Conservation (phyloP, 768 basidiomycete species). For the Calocybe cyanea region DNA sequence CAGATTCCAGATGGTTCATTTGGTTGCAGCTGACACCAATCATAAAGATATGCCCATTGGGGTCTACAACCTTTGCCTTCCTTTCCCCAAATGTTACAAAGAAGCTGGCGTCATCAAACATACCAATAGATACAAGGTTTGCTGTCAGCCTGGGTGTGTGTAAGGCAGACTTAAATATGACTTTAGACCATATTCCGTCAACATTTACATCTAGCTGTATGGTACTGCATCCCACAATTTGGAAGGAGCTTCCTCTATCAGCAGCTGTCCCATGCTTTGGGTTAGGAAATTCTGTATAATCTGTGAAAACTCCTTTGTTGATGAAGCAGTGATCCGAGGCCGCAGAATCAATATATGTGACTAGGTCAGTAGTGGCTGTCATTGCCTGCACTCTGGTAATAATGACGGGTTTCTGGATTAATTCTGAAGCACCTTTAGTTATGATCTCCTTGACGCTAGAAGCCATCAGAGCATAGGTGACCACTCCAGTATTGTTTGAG, state of each 20-base stretch:
- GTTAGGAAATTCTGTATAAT: slow-evolving; percentile 5
- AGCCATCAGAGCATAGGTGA: neutral
- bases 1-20: neutral
- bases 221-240: slow-evolving; percentile 18
- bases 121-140: slow-evolving; percentile 3
- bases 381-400: neutral
- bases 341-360: slow-evolving; percentile 16
- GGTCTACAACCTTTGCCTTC: neutral
- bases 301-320: slow-evolving; percentile 12
- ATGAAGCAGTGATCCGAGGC: slow-evolving; percentile 23
- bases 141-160: slow-evolving; percentile 2
- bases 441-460: neutral
- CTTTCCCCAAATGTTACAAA: neutral
- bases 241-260: slow-evolving; percentile 10
- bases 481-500: neutral
- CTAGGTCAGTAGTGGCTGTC: too few relatives aligned
- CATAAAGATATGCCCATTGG: neutral
- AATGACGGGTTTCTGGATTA: too few relatives aligned
- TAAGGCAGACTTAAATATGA: slow-evolving; percentile 20
- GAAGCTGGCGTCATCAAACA: neutral
- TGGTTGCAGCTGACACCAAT: neutral
- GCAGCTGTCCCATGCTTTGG: slow-evolving; percentile 9
- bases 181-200: slow-evolving; percentile 5
- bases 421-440: too few relatives aligned
- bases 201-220: slow-evolving; percentile 11